Conservation (phyloP, 805 yeast genomes). For the Vanderwaltozyma verrucispora region DNA sequence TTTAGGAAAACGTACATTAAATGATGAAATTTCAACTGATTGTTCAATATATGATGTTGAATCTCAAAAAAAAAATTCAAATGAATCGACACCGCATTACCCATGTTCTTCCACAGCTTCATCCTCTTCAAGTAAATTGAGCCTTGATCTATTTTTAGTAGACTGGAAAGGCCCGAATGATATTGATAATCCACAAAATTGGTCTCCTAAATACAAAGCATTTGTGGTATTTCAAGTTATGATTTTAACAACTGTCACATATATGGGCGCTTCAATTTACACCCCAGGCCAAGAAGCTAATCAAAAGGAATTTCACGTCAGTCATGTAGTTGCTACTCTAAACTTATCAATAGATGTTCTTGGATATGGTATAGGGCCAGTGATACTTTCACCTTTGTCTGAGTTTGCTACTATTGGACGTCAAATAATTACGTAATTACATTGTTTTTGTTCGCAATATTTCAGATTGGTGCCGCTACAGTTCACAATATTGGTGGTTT, state of each 20-base stretch:
- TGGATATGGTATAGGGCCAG: constrained; percentile 54
- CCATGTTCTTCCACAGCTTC: too few species aligned
- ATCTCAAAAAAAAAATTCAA: too few species aligned
- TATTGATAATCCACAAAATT: constrained; percentile 46
- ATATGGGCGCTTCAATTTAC: constrained; percentile 47
- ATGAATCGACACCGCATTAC: too few species aligned
- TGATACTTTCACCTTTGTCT: constrained; percentile 48
- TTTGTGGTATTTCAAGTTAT: constrained; percentile 33
- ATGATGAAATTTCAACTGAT: too few species aligned
- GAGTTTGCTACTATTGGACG: constrained; percentile 47
- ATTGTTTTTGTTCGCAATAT: constrained; percentile 35
- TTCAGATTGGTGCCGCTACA: constrained; percentile 50
- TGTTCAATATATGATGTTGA: too few species aligned
- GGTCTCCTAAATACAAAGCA: constrained; percentile 37
- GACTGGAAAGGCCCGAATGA: constrained; percentile 31
- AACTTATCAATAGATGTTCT: constrained; percentile 46
- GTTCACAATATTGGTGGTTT: constrained; percentile 41
- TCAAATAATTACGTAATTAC: constrained; percentile 39
- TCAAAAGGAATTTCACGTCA: constrained; percentile 36
- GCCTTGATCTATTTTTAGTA: constrained; percentile 23
- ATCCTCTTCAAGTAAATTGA: neutral
- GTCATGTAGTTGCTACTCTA: constrained; percentile 36
- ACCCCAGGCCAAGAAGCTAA: constrained; percentile 42
- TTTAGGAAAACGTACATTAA: too few species aligned
- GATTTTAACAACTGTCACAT: constrained; percentile 40